phyloP scores from a whole-genome alignment of 257 asterid species.

The Scutellaria barbata region DNA sequence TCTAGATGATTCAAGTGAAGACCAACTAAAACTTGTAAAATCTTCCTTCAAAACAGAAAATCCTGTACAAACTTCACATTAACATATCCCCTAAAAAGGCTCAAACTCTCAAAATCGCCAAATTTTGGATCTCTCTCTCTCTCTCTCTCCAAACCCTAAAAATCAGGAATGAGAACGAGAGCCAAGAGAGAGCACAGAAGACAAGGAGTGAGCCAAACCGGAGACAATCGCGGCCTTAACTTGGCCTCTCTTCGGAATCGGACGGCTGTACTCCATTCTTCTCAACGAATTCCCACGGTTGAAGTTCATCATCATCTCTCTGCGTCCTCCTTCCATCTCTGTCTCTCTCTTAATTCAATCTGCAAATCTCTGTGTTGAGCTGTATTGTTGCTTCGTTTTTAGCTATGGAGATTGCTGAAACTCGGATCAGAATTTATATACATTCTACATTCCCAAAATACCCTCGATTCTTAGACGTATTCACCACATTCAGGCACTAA shows the following conservation, averaged over 20 bases:
- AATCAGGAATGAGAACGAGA: constrained; percentile 31
- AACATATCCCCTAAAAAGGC: neutral
- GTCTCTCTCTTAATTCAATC: neutral
- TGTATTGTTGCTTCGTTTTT: neutral
- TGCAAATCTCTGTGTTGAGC: neutral
- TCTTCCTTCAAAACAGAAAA: neutral
- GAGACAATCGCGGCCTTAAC: constrained; percentile 68
- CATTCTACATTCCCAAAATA: constrained; percentile 8
- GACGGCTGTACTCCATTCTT: constrained; percentile 55
- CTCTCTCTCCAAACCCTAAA: neutral
- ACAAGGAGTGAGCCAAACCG: constrained; percentile 47
- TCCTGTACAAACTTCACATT: neutral
- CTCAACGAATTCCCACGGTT: constrained; percentile 40
- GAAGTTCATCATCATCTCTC: constrained; percentile 45
- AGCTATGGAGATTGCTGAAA: neutral
- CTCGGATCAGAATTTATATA: constrained; percentile 24
- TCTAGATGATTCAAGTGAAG: neutral
- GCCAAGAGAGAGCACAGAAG: constrained; percentile 35
- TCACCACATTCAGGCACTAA: neutral
- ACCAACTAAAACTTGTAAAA: too few species aligned
- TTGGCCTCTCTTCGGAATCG: constrained; percentile 72
- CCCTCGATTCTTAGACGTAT: constrained; percentile 22
- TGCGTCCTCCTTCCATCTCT: constrained; percentile 55
- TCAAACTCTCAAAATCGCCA: constrained; percentile 7
- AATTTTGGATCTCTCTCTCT: constrained; percentile 3